Evolutionary conservation across 2,329 filamentous ascomycete genomes (phyloP).

Genomic region (Ophiosphaerella herpotricha): DNA sequence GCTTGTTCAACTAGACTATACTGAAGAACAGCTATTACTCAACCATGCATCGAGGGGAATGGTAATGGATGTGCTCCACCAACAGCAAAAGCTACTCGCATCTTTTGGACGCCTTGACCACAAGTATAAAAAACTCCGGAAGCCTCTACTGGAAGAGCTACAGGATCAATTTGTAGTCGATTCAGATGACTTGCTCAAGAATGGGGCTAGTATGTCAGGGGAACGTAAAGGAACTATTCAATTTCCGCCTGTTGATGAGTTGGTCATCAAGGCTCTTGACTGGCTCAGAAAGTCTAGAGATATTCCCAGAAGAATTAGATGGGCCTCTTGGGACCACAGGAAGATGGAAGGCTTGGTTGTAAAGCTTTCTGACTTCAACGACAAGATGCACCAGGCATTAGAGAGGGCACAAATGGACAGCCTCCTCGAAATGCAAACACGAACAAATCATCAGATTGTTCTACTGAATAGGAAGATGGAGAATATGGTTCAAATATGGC

Average conservation of each 20-base stretch:
- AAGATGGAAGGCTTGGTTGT: conserved; percentile 39
- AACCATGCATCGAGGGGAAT: conserved; percentile 40
- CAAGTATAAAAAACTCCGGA: conserved; percentile 34
- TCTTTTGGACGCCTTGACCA: conserved; percentile 40
- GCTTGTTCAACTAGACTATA: conserved; percentile 38
- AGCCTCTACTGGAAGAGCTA: conserved; percentile 35
- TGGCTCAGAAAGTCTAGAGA: conserved; percentile 34
- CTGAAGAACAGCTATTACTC: conserved; percentile 37
- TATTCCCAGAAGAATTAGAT: conserved; percentile 34
- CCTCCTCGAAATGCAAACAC: conserved; percentile 35
- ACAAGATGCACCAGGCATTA: conserved; percentile 44
- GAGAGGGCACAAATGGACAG: conserved; percentile 34
- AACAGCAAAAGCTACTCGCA: conserved; percentile 37
- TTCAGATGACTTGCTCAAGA: conserved; percentile 16
- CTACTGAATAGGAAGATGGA: conserved; percentile 43
- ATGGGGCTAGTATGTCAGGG: conserved; percentile 10
- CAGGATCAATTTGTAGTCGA: conserved; percentile 19
- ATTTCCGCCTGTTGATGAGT: conserved; percentile 35
- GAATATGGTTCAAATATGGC: conserved; percentile 42
- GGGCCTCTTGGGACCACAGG: conserved; percentile 38
- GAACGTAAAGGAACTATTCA: conserved; percentile 27
- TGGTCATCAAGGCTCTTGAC: conserved; percentile 35
- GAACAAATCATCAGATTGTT: conserved; percentile 45
- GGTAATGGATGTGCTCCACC: conserved; percentile 42
- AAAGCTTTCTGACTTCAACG: conserved; percentile 41